Conservation (phyloP, 306 rosid genomes). For the Mucuna pruriens region DNA sequence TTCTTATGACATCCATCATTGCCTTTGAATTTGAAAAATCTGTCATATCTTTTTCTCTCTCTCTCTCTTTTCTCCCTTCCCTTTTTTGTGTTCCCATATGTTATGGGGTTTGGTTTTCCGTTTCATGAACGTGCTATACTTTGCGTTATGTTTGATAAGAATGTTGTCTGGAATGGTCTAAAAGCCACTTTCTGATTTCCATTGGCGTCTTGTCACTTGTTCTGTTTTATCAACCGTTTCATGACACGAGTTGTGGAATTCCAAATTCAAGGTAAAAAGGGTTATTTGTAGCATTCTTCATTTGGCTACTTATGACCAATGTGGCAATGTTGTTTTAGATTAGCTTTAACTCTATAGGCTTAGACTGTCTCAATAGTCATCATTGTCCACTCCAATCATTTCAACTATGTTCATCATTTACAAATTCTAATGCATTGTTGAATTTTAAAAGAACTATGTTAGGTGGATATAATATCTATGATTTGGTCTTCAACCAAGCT, state of each 20-base stretch:
- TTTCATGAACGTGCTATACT: not conserved
- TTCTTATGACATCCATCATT: constrained; percentile 37
- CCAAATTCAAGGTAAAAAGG: constrained; percentile 32
- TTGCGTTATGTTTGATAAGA: constrained; percentile 1
- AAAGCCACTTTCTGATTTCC: constrained; percentile 43
- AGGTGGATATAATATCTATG: too few species aligned
- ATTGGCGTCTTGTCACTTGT: not conserved
- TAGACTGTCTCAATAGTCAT: not conserved
- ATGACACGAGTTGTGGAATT: constrained; percentile 3
- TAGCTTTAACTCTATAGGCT: not conserved
- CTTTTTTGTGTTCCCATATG: constrained; percentile 11
- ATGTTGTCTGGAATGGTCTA: constrained; percentile 23
- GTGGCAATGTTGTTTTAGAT: not conserved
- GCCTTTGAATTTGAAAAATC: constrained; percentile 38
- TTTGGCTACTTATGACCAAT: not conserved
- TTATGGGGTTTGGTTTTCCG: constrained; percentile 23
- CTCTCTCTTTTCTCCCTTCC: not conserved
- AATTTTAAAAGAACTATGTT: not conserved
- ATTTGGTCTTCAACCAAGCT: too few species aligned
- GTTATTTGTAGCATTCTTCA: constrained; percentile 15
- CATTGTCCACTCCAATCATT: constrained; percentile 1
- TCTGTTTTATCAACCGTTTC: constrained; percentile 12
- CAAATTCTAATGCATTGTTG: not conserved
- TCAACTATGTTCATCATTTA: constrained; percentile 16
- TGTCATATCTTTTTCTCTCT: constrained; percentile 15